Percentiles rank a stretch among this genome's conserved stretches.
Evolutionary conservation across 140 eudicot species (phyloP).

Genomic region (Cichorium intybus): DNA sequence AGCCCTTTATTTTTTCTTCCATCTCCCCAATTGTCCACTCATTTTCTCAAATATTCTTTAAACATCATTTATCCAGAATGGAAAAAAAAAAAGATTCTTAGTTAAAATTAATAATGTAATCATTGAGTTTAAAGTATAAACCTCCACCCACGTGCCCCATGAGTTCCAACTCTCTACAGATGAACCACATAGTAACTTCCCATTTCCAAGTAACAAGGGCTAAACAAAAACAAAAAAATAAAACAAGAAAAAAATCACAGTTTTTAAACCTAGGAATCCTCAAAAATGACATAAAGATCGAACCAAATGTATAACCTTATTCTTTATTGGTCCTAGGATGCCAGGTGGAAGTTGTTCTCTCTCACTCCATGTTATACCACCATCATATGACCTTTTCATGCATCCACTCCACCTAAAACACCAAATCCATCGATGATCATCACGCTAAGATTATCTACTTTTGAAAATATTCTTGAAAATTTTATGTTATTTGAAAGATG

Average conservation of each 20-base stretch:
- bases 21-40: too few species aligned
- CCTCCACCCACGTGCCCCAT: constrained; percentile 99
- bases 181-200: constrained; percentile 88
- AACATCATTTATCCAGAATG: too few species aligned
- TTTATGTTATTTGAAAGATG: not conserved
- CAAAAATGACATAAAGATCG: not conserved
- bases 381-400: constrained; percentile 84
- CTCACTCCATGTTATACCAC: constrained; percentile 78
- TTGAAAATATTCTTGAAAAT: not conserved
- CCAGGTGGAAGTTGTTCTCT: constrained; percentile 99
- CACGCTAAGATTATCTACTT: not conserved
- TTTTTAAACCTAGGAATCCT: not conserved
- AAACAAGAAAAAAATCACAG: not conserved
- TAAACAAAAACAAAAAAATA: constrained; percentile 20
- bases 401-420: constrained; percentile 90
- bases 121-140: constrained; percentile 5
- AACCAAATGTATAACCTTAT: constrained; percentile 49
- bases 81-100: not conserved
- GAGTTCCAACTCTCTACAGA: constrained; percentile 99
- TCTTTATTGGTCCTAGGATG: constrained; percentile 88
- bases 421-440: not conserved
- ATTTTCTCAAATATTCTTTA: too few species aligned
- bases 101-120: not conserved
- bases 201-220: constrained; percentile 85
- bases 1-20: too few species aligned